Base-by-base conservation (phyloP, 148 eudicot species). In the Nyssa sinensis region DNA sequence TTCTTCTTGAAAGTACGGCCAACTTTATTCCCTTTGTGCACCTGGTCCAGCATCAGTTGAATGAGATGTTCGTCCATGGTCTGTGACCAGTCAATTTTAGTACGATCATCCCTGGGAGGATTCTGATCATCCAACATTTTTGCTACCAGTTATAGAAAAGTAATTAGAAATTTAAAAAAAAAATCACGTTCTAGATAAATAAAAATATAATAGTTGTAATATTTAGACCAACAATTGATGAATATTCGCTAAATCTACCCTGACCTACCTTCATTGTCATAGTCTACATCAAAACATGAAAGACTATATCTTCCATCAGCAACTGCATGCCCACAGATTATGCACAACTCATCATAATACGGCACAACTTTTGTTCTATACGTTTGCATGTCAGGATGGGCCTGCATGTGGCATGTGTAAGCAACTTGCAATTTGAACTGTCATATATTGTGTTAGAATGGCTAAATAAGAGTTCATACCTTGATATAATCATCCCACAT, bases 281-380 rank as follows among this genome's bases (percentile, higher is more conserved):
- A 44, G 71, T 28, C 71, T 25, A 68, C 32, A 19, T 68, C 71
- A 49, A 68, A 49, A 68, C 59, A 68, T 19, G 71, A 68, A 39
- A 68, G 71, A 23, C 71, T 68, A 30, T 68, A 68, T 68, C 71
- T 68, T 68, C 71, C 71, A 49, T 68, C 71, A 49, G 71, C 71
- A 44, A 68, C 60, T 9, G 71, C 32, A 68, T 68, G 71, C 24
- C 59, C 71, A 29, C 71, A 68, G 13, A 68, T 68, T 16, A 27
- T 68, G 60, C 60, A 68, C 71, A 68, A 68, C 60, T 49, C 59
- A 3, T 39, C 44, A 47, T 35, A 66, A 66, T 37, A 39, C 5
- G 69, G 53, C 8, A 66, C 69, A 35, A 25, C 69, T 39, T 21
- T 66, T 12, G 51, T 66, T 39, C 69, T 66, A 47, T 66, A 37